Evolutionary conservation across 768 basidiomycete species (phyloP), one percentile per base, ranked within the genome.

Genomic region (Lentinus tigrinus): DNA sequence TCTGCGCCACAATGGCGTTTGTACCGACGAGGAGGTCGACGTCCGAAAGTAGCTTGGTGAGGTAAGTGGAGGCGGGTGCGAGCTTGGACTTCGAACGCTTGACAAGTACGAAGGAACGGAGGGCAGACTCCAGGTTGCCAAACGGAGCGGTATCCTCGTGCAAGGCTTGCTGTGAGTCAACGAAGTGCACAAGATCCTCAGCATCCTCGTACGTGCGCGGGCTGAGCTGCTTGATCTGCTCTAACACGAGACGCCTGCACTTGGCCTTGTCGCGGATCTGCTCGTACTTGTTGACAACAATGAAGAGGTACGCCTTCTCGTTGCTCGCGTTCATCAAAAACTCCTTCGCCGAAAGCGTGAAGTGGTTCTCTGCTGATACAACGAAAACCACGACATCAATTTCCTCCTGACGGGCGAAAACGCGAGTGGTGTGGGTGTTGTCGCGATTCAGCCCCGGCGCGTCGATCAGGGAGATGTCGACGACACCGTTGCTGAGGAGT

Each of bases 371-470:
- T 3, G 97, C 94, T 0, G 92, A 94, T 49, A 97, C 95, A 64
- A 98, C 95, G 71, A 98, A 99, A 56, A 99, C 96, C 56, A 99
- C 85, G 23, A 99, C 96, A 70, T 99, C 97, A 44, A 99, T 98
- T 74, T 98, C 95, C 69, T 95, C 91, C 72, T 98, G 97, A 17
- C 94, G 91, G 34, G 95, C 85, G 65, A 99, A 98, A 50, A 97
- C 78, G 7, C 93, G 92, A 3, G 96, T 99, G 1, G 97, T 99
- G 76, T 96, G 90, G 68, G 95, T 67, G 58, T 87, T 92, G 73
- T 99, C 97, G 47, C 94, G 87, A 74, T 99, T 99, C 52, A 99
- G 85, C 52, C 97, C 97, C 2, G 97, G 97, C 0, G 95, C 96
- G 65, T 99, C 97, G 71, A 98, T 98, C 67, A 98, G 90, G 11